These are phyloP conservation scores for Thraustochytrium sp. DNA, from an alignment of 352 stramenopile genomes.

Conservation along the genomic window DNA sequence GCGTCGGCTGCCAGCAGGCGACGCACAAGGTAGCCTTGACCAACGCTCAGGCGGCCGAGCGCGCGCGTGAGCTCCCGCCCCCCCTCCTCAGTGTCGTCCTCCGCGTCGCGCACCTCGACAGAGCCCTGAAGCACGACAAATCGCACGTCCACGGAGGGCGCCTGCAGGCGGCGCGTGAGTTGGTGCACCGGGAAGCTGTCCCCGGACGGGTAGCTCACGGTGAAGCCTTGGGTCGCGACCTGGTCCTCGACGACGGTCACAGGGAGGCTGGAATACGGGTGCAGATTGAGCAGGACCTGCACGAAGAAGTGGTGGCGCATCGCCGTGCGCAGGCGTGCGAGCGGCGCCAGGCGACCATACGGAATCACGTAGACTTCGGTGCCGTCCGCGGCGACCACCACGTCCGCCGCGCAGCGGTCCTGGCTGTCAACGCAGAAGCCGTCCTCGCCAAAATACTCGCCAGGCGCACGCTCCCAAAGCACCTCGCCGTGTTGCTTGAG, in stretches of 20 bases:
- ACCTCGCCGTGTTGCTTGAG: slow-evolving; percentile 33
- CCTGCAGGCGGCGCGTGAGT: not conserved
- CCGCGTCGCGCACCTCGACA: not conserved
- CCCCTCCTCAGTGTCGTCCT: not conserved
- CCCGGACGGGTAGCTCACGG: not conserved
- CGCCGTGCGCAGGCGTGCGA: not conserved
- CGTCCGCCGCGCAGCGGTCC: not conserved
- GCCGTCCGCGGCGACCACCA: not conserved
- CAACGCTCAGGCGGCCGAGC: not conserved
- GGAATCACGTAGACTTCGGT: not conserved
- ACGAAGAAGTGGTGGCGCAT: not conserved
- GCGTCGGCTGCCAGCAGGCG: not conserved
- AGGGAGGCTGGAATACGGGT: not conserved
- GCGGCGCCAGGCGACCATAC: not conserved
- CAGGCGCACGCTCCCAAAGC: not conserved
- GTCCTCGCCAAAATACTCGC: slow-evolving; percentile 33
- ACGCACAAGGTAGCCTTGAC: not conserved
- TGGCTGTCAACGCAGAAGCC: not conserved
- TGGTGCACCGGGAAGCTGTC: not conserved
- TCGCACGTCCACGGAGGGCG: not conserved
- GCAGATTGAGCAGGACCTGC: not conserved
- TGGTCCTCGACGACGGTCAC: not conserved
- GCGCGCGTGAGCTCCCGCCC: not conserved
- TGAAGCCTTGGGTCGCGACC: not conserved
- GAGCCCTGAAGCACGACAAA: slow-evolving; percentile 20